Conservation (phyloP, 176 grass and related monocot species). For the Alopecurus myosuroides region DNA sequence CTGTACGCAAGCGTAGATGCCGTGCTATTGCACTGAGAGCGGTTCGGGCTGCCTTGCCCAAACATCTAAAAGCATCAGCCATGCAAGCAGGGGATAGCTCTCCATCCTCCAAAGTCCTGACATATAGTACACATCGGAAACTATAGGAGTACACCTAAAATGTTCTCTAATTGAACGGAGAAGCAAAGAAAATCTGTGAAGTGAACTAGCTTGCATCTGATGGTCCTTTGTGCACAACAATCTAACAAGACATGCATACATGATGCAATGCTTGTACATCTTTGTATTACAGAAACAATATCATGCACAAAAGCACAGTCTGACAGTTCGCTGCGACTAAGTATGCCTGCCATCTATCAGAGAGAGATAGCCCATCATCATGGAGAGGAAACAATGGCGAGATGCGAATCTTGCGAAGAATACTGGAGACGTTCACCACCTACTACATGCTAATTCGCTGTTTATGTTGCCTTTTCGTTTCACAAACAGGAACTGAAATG, state of each 20-base stretch:
- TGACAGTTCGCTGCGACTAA: background rate
- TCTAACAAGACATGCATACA: background rate
- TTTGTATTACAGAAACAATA: background rate
- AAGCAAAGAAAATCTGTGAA: background rate
- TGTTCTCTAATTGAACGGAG: background rate
- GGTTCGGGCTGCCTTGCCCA: conserved; percentile 65
- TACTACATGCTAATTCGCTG: background rate
- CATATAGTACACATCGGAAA: background rate
- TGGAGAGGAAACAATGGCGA: background rate
- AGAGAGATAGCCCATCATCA: background rate
- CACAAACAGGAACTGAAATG: background rate
- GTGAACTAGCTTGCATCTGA: background rate
- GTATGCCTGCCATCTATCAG: background rate
- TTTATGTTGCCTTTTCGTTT: background rate
- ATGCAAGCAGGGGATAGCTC: conserved; percentile 67
- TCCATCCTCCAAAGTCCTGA: conserved; percentile 56
- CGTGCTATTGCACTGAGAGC: conserved; percentile 65
- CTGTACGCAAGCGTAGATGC: conserved; percentile 56
- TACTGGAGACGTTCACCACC: background rate
- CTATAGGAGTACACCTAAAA: background rate
- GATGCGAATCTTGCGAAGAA: background rate
- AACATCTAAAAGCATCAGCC: conserved; percentile 64
- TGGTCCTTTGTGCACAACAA: background rate
- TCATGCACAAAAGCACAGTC: background rate
- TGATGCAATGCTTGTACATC: background rate